These are phyloP conservation scores for Basipetospora chlamydospora DNA, from an alignment of 2,329 filamentous ascomycete species.

Conservation along the genomic window DNA sequence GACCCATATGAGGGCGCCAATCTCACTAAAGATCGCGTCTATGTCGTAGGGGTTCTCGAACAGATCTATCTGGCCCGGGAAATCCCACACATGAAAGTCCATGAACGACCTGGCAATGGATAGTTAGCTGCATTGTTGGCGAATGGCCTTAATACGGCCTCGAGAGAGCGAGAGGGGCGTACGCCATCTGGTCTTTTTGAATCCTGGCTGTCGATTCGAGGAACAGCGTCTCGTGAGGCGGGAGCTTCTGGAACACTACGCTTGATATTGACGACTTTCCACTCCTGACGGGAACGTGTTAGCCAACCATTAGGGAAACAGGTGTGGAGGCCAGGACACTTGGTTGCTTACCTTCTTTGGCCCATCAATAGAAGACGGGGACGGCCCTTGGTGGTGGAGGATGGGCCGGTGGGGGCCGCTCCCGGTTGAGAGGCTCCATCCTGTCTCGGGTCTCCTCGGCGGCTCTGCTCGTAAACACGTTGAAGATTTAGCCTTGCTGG, in stretches of 20 bases:
- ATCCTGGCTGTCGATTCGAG: slow-evolving; percentile 89
- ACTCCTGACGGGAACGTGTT: slow-evolving; percentile 43
- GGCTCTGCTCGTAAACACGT: slow-evolving; percentile 48
- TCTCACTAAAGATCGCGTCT: slow-evolving; percentile 84
- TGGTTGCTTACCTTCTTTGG: slow-evolving; percentile 58
- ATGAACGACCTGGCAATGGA: slow-evolving; percentile 65
- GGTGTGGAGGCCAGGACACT: background rate
- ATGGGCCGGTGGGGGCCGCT: slow-evolving; percentile 27
- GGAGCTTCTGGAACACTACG: slow-evolving; percentile 97
- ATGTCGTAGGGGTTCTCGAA: slow-evolving; percentile 87
- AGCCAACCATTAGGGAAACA: too few relatives aligned
- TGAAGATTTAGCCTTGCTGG: slow-evolving; percentile 47
- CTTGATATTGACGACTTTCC: slow-evolving; percentile 97
- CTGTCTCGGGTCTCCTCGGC: slow-evolving; percentile 31
- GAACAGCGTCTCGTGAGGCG: slow-evolving; percentile 88
- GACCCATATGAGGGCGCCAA: slow-evolving; percentile 93
- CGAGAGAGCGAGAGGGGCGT: slow-evolving; percentile 18
- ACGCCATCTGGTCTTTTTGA: slow-evolving; percentile 93
- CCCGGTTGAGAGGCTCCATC: slow-evolving; percentile 31
- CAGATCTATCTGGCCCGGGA: slow-evolving; percentile 81
- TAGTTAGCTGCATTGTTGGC: slow-evolving; percentile 9
- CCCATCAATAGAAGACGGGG: slow-evolving; percentile 89
- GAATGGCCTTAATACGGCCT: slow-evolving; percentile 4
- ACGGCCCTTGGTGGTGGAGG: slow-evolving; percentile 44
- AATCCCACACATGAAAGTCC: slow-evolving; percentile 98